These are phyloP conservation scores for Yamadazyma mexicana DNA, from an alignment of 1,139 yeast genomes.

Conservation along the genomic window DNA sequence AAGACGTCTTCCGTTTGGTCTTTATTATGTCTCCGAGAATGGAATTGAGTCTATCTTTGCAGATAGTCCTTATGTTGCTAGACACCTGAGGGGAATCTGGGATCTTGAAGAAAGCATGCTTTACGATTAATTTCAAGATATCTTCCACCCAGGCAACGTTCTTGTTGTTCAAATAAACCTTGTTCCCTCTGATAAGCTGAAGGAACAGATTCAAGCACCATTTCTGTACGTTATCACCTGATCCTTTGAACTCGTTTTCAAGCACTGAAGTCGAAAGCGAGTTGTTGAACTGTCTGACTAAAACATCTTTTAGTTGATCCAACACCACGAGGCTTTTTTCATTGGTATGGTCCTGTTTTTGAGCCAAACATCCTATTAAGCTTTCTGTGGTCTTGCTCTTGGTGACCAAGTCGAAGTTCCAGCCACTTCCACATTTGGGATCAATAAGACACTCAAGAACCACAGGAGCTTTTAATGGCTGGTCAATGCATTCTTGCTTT, in stretches of 20 bases:
- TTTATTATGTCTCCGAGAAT: conserved; percentile 60
- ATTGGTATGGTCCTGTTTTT: conserved; percentile 12
- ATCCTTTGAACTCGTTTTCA: conserved; percentile 16
- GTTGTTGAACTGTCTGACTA: conserved; percentile 23
- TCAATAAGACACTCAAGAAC: conserved; percentile 50
- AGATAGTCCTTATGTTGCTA: conserved; percentile 35
- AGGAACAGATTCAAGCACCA: conserved; percentile 73
- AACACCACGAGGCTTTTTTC: conserved; percentile 16
- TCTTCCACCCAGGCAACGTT: conserved; percentile 33
- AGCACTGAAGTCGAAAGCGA: conserved; percentile 23
- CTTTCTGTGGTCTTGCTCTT: conserved; percentile 67
- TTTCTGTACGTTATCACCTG: conserved; percentile 49
- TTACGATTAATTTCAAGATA: conserved; percentile 52
- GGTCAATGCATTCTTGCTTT: conserved; percentile 32
- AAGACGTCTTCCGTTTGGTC: conserved; percentile 41
- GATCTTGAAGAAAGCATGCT: conserved; percentile 54
- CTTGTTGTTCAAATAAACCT: conserved; percentile 19
- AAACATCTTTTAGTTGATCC: conserved; percentile 21
- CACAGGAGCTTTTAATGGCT: conserved; percentile 47
- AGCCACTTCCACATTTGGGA: conserved; percentile 55
- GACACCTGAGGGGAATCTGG: conserved; percentile 21
- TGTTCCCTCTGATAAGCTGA: conserved; percentile 54
- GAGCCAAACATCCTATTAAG: conserved; percentile 40
- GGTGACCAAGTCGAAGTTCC: conserved; percentile 77
- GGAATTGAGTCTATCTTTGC: conserved; percentile 65